These are phyloP conservation scores for Ustilago hordei DNA, from an alignment of 1,284 basidiomycete genomes.

Conservation along the genomic window DNA sequence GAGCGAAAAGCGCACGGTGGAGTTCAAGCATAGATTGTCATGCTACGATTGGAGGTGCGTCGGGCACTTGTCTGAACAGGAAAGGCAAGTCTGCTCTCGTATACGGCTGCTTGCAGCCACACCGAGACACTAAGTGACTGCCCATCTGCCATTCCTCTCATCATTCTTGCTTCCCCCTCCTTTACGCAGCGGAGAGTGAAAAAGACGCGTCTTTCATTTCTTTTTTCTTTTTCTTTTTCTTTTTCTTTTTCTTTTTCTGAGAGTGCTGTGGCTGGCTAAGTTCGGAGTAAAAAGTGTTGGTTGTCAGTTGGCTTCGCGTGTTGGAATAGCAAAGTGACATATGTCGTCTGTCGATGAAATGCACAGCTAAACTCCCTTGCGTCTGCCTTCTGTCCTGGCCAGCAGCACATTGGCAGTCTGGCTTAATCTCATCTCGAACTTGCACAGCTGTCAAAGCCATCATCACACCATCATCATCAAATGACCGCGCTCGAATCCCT, in stretches of 20 bases:
- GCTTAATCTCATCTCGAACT: background rate
- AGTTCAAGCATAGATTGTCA: background rate
- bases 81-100: background rate
- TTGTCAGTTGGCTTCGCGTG: too few species aligned
- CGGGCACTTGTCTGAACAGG: background rate
- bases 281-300: too few species aligned
- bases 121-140: too few species aligned
- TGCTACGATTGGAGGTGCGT: background rate
- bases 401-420: background rate
- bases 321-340: too few species aligned
- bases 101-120: too few species aligned
- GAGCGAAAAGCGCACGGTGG: background rate
- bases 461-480: background rate
- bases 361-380: slow-evolving; percentile 10
- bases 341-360: background rate
- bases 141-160: background rate
- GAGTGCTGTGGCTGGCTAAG: too few species aligned
- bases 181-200: slow-evolving; percentile 15
- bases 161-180: background rate
- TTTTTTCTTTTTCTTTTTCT: too few species aligned
- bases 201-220: background rate
- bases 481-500: background rate
- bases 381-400: background rate
- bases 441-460: slow-evolving; percentile 10
- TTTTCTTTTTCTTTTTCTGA: too few species aligned